Evolutionary conservation across 805 yeast genomes (phyloP).

Genomic region (Teunomyces cretensis): DNA sequence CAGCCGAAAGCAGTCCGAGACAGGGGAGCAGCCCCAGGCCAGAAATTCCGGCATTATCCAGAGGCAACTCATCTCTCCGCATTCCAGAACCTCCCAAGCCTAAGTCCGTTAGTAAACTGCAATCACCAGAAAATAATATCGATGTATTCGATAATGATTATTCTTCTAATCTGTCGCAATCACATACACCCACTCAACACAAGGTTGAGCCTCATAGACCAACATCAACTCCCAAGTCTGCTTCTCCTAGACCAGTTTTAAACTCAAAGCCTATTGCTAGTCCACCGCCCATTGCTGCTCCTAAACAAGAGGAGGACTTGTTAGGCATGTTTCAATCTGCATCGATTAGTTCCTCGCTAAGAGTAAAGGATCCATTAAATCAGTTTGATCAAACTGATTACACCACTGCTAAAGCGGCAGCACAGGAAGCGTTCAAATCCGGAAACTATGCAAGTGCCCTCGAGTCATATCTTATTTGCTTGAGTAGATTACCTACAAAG

Average conservation of each 20-base stretch:
- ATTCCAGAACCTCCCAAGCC: not conserved
- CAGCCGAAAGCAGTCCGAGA: not conserved
- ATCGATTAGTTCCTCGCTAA: not conserved
- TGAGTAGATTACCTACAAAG: conserved; percentile 51
- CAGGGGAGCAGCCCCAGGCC: not conserved
- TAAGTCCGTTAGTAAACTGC: not conserved
- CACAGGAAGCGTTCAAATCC: conserved; percentile 62
- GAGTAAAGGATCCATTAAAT: conserved; percentile 26
- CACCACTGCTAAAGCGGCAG: conserved; percentile 53
- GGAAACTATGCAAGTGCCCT: conserved; percentile 80
- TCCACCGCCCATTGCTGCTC: not conserved
- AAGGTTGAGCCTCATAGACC: not conserved
- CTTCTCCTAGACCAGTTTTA: not conserved
- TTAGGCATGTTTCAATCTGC: conserved; percentile 21
- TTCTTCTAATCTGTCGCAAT: not conserved
- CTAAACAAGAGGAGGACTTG: conserved; percentile 15
- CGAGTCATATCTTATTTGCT: conserved; percentile 53
- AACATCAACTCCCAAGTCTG: not conserved
- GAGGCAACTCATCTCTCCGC: not conserved
- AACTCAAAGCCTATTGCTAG: not conserved
- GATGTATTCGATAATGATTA: not conserved
- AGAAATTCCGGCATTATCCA: not conserved
- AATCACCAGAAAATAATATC: not conserved
- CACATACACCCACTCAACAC: not conserved
- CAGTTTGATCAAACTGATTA: conserved; percentile 43